Conservation (phyloP, 306 rosid species). For the Urtica urens region DNA sequence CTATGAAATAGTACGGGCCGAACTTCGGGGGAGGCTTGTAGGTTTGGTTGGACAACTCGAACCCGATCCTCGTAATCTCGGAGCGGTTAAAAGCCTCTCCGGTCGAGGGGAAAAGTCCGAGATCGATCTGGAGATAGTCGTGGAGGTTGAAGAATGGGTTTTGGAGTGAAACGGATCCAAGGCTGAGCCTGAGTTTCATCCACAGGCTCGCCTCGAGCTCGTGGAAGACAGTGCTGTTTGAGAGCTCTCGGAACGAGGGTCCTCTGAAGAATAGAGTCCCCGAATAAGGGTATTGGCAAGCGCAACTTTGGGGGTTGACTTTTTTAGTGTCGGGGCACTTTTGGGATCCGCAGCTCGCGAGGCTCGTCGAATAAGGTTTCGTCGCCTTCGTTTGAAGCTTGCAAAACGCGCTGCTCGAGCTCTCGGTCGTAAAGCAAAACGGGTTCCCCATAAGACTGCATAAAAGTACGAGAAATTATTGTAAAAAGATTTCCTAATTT, state of each 20-base stretch:
- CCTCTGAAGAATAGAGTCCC: conserved; percentile 76
- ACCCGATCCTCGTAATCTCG: conserved; percentile 72
- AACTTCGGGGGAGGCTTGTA: conserved; percentile 67
- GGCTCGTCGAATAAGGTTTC: conserved; percentile 57
- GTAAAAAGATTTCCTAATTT: too few relatives aligned
- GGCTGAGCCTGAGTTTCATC: conserved; percentile 48
- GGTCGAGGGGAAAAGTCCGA: conserved; percentile 68
- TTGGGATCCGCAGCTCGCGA: conserved; percentile 43
- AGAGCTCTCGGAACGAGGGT: conserved; percentile 61
- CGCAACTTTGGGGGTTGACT: conserved; percentile 81
- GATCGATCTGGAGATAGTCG: conserved; percentile 70
- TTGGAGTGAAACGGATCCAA: conserved; percentile 73
- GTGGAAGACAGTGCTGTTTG: conserved; percentile 40
- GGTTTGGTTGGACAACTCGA: conserved; percentile 64
- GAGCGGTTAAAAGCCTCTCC: conserved; percentile 57
- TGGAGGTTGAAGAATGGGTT: conserved; percentile 60
- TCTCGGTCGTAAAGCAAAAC: conserved; percentile 33
- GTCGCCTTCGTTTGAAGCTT: conserved; percentile 35
- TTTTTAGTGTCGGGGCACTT: conserved; percentile 49
- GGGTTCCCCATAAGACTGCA: conserved; percentile 82
- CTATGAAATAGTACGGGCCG: conserved; percentile 71
- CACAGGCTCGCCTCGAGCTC: conserved; percentile 65
- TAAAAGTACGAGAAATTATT: too few relatives aligned
- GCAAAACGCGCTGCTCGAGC: conserved; percentile 43
- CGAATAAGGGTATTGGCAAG: conserved; percentile 71